These are phyloP conservation scores for Pseudogymnoascus sp. DNA, from an alignment of 2,329 filamentous ascomycete species.

Conservation along the genomic window DNA sequence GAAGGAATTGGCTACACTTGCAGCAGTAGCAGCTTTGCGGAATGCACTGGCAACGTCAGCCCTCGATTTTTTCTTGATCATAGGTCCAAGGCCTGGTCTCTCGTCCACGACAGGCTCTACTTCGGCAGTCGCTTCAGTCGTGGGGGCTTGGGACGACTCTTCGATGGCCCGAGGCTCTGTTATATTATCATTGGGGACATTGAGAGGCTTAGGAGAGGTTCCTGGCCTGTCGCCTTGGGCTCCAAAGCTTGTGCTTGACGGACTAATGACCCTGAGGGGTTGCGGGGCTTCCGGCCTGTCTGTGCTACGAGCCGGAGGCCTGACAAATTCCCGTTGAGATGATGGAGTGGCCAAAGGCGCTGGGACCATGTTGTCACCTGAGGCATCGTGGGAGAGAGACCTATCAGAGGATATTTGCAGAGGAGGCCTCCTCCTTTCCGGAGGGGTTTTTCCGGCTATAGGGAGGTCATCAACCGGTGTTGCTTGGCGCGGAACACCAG, in stretches of 20 bases:
- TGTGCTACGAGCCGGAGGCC: slow-evolving; percentile 27
- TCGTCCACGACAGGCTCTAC: background rate
- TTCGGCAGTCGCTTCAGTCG: background rate
- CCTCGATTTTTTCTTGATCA: slow-evolving; percentile 72
- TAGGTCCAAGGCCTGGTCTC: slow-evolving; percentile 48
- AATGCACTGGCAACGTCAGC: slow-evolving; percentile 68
- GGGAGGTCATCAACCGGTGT: slow-evolving; percentile 22
- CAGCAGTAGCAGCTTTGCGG: slow-evolving; percentile 70
- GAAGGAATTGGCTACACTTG: slow-evolving; percentile 53
- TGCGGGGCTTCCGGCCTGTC: slow-evolving; percentile 18
- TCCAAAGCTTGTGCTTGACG: slow-evolving; percentile 3
- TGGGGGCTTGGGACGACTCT: background rate
- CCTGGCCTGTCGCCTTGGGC: background rate
- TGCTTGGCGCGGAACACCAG: slow-evolving; percentile 14
- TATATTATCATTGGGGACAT: background rate
- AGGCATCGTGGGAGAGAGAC: slow-evolving; percentile 20
- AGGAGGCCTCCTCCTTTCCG: slow-evolving; percentile 28
- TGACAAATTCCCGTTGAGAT: slow-evolving; percentile 27
- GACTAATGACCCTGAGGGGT: background rate
- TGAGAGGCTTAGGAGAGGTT: background rate
- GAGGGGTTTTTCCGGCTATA: slow-evolving; percentile 23
- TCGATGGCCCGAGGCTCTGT: background rate
- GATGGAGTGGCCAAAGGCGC: slow-evolving; percentile 30
- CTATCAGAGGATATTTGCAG: slow-evolving; percentile 26
- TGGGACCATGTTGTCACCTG: slow-evolving; percentile 27